These are phyloP conservation scores for Spathaspora sp. DNA, from an alignment of 805 yeast genomes.

Conservation along the genomic window DNA sequence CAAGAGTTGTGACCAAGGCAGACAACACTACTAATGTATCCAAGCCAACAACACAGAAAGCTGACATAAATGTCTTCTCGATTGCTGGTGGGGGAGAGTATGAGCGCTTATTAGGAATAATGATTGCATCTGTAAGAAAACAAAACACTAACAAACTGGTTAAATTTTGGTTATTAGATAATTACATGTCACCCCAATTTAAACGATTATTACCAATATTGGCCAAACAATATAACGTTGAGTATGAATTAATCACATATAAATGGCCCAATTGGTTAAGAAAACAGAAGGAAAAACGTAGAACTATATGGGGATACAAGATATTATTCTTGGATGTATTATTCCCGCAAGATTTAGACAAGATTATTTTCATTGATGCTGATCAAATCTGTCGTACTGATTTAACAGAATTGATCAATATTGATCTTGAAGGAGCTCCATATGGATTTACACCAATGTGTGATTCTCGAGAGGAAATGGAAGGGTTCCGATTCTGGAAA, in stretches of 20 bases:
- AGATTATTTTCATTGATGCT: slow-evolving; percentile 82
- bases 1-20: slow-evolving; percentile 30
- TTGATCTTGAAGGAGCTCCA: slow-evolving; percentile 76
- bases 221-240: slow-evolving; percentile 57
- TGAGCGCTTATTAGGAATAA: slow-evolving; percentile 70
- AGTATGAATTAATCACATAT: slow-evolving; percentile 75
- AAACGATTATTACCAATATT: slow-evolving; percentile 55
- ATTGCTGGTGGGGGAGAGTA: slow-evolving; percentile 81
- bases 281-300: slow-evolving; percentile 69
- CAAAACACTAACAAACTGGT: slow-evolving; percentile 53
- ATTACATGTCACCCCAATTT: slow-evolving; percentile 71
- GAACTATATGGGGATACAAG: slow-evolving; percentile 87
- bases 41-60: slow-evolving; percentile 29
- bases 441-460: slow-evolving; percentile 89
- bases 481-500: slow-evolving; percentile 89
- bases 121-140: slow-evolving; percentile 73
- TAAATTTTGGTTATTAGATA: slow-evolving; percentile 84
- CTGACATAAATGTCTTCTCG: slow-evolving; percentile 75
- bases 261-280: slow-evolving; percentile 93
- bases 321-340: slow-evolving; percentile 81
- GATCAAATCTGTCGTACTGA: slow-evolving; percentile 80
- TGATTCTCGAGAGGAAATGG: slow-evolving; percentile 74
- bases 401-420: slow-evolving; percentile 59
- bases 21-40: slow-evolving; percentile 27
- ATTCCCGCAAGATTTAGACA: slow-evolving; percentile 73